Evolutionary conservation across 2,329 filamentous ascomycete species (phyloP).

Genomic region (Capronia americana): DNA sequence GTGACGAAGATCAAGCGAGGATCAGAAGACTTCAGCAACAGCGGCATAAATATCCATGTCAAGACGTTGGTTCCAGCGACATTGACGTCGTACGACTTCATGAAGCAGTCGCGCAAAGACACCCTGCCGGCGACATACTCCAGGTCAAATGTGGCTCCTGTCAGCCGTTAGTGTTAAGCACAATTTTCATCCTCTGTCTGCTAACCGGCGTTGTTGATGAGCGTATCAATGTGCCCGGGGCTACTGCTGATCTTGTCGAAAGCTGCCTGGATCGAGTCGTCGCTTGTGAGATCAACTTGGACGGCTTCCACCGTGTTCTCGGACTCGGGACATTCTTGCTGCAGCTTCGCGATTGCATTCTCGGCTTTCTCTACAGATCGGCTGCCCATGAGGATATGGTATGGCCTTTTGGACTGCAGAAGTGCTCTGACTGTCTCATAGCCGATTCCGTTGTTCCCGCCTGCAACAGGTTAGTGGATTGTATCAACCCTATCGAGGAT

Average conservation of each 20-base stretch:
- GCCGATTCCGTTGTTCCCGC: slow-evolving; percentile 43
- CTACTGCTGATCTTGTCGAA: slow-evolving; percentile 39
- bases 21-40: slow-evolving; percentile 42
- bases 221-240: slow-evolving; percentile 44
- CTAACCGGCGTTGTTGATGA: slow-evolving; percentile 46
- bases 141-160: slow-evolving; percentile 43
- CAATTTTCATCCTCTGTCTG: neutral
- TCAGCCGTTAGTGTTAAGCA: slow-evolving; percentile 10
- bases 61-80: slow-evolving; percentile 34
- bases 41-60: slow-evolving; percentile 41
- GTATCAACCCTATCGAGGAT: neutral
- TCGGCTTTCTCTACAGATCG: slow-evolving; percentile 30
- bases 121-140: slow-evolving; percentile 41
- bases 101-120: slow-evolving; percentile 51
- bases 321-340: slow-evolving; percentile 31
- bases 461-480: slow-evolving; percentile 19
- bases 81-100: slow-evolving; percentile 42
- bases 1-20: slow-evolving; percentile 47
- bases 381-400: slow-evolving; percentile 38
- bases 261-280: slow-evolving; percentile 42
- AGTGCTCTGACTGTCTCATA: slow-evolving; percentile 40
- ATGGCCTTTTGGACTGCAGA: slow-evolving; percentile 32
- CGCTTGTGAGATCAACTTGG: slow-evolving; percentile 44
- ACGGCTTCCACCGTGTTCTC: slow-evolving; percentile 41
- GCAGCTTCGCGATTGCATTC: slow-evolving; percentile 26